A percentile compares a stretch with the other conserved stretches of the same genome.
Evolutionary conservation across 2,329 filamentous ascomycete species (phyloP).

Genomic region (Phialophora verrucosa): DNA sequence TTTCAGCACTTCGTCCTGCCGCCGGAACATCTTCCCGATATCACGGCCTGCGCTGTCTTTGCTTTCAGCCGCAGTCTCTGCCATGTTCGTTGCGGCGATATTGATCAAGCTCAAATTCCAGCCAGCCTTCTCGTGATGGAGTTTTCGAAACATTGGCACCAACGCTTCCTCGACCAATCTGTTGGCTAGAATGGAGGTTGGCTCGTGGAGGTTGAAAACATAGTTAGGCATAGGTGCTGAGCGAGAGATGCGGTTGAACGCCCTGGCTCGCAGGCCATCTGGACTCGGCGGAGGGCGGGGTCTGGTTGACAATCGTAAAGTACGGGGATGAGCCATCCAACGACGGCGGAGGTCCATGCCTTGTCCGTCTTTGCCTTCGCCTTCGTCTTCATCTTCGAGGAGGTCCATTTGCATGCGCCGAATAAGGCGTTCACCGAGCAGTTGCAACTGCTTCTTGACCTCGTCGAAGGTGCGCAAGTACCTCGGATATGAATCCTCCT

Average conservation of each 20-base stretch:
- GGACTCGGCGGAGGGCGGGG: conserved; percentile 61
- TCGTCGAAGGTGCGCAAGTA: conserved; percentile 66
- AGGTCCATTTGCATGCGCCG: conserved; percentile 81
- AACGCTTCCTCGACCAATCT: conserved; percentile 72
- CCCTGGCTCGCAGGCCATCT: conserved; percentile 62
- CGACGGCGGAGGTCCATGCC: conserved; percentile 28
- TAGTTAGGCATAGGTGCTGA: conserved; percentile 76
- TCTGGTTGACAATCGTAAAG: conserved; percentile 78
- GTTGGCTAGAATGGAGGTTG: conserved; percentile 66
- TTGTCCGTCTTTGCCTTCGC: conserved; percentile 39
- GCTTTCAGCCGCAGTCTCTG: conserved; percentile 58
- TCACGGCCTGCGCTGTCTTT: conserved; percentile 69
- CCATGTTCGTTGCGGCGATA: conserved; percentile 86
- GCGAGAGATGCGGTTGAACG: conserved; percentile 73
- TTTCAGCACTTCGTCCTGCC: conserved; percentile 71
- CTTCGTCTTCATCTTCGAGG: conserved; percentile 57
- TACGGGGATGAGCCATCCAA: conserved; percentile 84
- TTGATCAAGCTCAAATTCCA: conserved; percentile 89
- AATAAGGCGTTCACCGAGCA: conserved; percentile 72
- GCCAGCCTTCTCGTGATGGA: conserved; percentile 70
- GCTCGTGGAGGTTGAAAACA: conserved; percentile 68
- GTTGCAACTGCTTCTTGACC: conserved; percentile 70
- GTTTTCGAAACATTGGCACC: conserved; percentile 72
- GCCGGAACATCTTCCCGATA: conserved; percentile 81
- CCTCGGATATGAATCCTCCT: conserved; percentile 86